A percentile compares a stretch with the other conserved stretches of the same genome.
These are phyloP conservation scores for Termitomyces sp. DNA, from an alignment of 1,284 basidiomycete species.

Conservation along the genomic window DNA sequence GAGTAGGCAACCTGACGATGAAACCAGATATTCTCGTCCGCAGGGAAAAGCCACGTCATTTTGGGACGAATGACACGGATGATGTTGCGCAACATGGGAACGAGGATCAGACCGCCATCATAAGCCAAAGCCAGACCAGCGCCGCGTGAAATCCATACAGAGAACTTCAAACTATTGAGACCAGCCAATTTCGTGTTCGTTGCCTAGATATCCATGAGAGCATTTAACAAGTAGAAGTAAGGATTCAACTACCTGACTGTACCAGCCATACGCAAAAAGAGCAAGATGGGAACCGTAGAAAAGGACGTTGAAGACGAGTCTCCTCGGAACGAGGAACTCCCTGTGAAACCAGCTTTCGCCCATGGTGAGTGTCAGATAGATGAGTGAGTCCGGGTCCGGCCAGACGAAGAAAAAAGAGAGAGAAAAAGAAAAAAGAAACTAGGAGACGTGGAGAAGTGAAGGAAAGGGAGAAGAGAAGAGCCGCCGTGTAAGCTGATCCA, in stretches of 20 bases:
- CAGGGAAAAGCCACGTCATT: slow-evolving; percentile 74
- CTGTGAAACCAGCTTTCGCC: slow-evolving; percentile 63
- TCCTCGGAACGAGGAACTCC: slow-evolving; percentile 59
- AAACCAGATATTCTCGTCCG: slow-evolving; percentile 91
- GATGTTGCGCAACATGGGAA: slow-evolving; percentile 83
- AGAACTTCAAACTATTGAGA: slow-evolving; percentile 72
- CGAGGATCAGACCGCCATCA: slow-evolving; percentile 75
- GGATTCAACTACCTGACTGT: slow-evolving; percentile 54
- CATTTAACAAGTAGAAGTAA: slow-evolving; percentile 5
- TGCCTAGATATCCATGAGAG: slow-evolving; percentile 35
- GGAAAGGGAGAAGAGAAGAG: slow-evolving; percentile 20
- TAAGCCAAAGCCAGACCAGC: slow-evolving; percentile 83
- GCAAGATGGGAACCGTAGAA: slow-evolving; percentile 72
- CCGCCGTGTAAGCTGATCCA: slow-evolving; percentile 12
- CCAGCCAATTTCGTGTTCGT: slow-evolving; percentile 60
- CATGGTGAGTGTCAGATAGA: slow-evolving; percentile 37
- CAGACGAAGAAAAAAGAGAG: slow-evolving; percentile 38
- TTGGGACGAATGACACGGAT: slow-evolving; percentile 76
- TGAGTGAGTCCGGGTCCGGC: slow-evolving; percentile 38
- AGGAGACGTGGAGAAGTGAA: slow-evolving; percentile 22
- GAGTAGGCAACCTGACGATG: slow-evolving; percentile 89
- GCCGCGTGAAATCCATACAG: slow-evolving; percentile 83
- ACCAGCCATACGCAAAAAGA: slow-evolving; percentile 77
- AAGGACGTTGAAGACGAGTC: slow-evolving; percentile 67
- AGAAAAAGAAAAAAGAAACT: slow-evolving; percentile 24